These are phyloP conservation scores for Aspergillus quadrilineatus DNA, from an alignment of 2,329 filamentous ascomycete species.

Conservation along the genomic window DNA sequence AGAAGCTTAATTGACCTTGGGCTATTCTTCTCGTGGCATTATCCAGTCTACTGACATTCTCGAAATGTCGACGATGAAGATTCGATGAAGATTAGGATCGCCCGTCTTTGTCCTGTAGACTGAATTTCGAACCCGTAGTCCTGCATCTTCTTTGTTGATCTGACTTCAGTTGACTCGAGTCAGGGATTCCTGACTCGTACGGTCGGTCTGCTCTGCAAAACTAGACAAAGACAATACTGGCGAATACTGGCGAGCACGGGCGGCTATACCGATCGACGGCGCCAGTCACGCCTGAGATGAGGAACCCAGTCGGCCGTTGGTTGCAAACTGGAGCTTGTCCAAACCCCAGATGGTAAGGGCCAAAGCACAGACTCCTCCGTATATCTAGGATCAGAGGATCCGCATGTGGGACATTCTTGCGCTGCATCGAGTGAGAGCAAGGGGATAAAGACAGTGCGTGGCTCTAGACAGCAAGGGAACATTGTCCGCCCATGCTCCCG, in stretches of 20 bases:
- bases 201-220: background rate
- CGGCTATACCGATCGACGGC: background rate
- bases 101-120: background rate
- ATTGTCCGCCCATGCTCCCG: background rate
- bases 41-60: background rate
- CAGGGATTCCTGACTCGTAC: background rate
- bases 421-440: background rate
- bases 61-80: background rate
- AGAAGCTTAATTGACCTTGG: background rate
- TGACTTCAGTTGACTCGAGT: background rate
- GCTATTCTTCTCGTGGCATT: background rate
- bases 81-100: background rate
- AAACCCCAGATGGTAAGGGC: background rate
- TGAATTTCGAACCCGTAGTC: background rate
- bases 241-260: too few species aligned
- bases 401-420: background rate
- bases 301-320: background rate
- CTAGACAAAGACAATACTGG: background rate
- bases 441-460: background rate
- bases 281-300: background rate
- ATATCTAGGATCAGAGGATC: background rate
- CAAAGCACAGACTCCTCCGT: background rate
- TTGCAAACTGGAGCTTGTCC: background rate
- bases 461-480: background rate
- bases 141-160: background rate